phyloP scores from a whole-genome alignment of 1,284 basidiomycete genomes.

The Entoloma clypeatum region DNA sequence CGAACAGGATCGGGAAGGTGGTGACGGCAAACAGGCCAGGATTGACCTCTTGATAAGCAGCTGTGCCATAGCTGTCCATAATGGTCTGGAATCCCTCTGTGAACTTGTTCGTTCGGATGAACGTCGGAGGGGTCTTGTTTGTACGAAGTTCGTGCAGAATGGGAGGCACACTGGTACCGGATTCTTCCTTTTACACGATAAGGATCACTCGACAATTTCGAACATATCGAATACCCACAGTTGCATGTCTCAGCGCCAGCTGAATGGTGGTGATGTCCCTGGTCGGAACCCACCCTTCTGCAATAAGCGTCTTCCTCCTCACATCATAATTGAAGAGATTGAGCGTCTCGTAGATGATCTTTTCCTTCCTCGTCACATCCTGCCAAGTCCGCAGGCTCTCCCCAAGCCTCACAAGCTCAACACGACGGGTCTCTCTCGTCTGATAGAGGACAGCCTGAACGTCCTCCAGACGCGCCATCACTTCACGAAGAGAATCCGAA shows the following conservation, averaged over 20 bases:
- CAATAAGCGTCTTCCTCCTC: slow-evolving; percentile 90
- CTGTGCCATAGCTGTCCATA: slow-evolving; percentile 96
- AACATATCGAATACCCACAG: slow-evolving; percentile 56
- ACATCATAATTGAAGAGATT: slow-evolving; percentile 96
- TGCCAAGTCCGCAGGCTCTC: slow-evolving; percentile 89
- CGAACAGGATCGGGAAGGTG: slow-evolving; percentile 98
- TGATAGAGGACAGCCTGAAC: slow-evolving; percentile 89
- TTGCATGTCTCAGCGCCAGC: slow-evolving; percentile 87
- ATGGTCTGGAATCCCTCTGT: slow-evolving; percentile 97
- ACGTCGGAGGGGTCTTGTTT: slow-evolving; percentile 92
- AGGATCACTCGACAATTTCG: not conserved
- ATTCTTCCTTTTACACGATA: slow-evolving; percentile 65
- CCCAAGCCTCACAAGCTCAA: slow-evolving; percentile 84
- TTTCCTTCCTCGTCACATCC: slow-evolving; percentile 94
- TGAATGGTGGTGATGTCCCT: slow-evolving; percentile 88
- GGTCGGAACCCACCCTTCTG: slow-evolving; percentile 97
- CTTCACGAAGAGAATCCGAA: slow-evolving; percentile 85
- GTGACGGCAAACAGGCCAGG: slow-evolving; percentile 93
- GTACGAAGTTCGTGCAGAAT: slow-evolving; percentile 91
- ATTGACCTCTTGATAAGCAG: slow-evolving; percentile 96
- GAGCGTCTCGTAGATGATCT: slow-evolving; percentile 91
- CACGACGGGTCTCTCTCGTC: slow-evolving; percentile 81
- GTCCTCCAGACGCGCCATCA: slow-evolving; percentile 89
- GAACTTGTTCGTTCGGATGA: slow-evolving; percentile 93
- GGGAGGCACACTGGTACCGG: slow-evolving; percentile 89